Evolutionary conservation across 2,329 filamentous ascomycete species (phyloP), one percentile per base, ranked within the genome.

Genomic region (Cadophora luteo-olivacea): DNA sequence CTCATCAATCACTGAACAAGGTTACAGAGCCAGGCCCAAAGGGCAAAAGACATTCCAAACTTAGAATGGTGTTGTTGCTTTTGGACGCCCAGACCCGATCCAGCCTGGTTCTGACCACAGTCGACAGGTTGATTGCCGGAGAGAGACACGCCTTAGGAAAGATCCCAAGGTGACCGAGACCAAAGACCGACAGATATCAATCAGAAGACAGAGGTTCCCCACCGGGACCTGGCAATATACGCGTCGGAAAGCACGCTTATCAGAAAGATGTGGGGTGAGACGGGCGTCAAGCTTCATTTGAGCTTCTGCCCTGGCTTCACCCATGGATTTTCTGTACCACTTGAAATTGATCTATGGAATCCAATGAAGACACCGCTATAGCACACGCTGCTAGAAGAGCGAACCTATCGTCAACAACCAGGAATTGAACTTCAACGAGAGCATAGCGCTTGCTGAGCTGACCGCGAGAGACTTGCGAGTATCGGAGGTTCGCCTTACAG

Each of bases 11-110:
- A 41, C 55, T 58, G 11, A 29, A 36, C 32, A 38, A 19, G 55
- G 16, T 22, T 38, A 4, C 1, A n/a, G n/a, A 58, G 7, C 19
- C 19, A 19, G n/a, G 9, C 32, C 32, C 32, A 38, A 38, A 58
- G 32, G 32, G 55, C 32, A 38, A 58, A 58, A 36, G 32, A 22
- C 9, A 38, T 58, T 58, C 55, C 55, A 58, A 58, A 38, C 9
- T 33, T 11, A 58, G 55, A 38, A 58, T 58, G 24, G 55, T 24
- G 55, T 16, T 14, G 2, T 22, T 58, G 33, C 8, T 58, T 58
- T 58, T 22, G 55, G 19, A 8, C 12, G 19, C 32, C 55, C 29
- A 38, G 32, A 14, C 32, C 32, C 5, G 8, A 22, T 12, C 8
- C 16, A 32, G 32, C 55, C 32, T 36, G 14, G 4, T 22, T 11